Evolutionary conservation across 345 rosid species (phyloP), one percentile per base, ranked within the genome.

Genomic region (Kandelia obovata): DNA sequence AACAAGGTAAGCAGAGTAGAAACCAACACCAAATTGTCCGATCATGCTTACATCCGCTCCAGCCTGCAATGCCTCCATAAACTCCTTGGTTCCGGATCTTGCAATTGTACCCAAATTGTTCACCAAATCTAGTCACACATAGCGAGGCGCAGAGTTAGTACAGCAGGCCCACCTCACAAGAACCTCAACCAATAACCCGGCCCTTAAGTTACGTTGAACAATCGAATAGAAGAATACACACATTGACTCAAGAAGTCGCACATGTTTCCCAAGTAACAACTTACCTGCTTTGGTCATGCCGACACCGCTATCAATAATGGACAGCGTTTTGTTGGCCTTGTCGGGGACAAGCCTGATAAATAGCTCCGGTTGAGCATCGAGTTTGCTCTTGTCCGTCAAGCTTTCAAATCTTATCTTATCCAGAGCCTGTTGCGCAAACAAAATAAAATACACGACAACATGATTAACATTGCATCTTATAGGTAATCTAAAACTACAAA

Each of bases 11-110:
- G 97, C 91, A 49, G 97, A 92, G 80, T 92, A 92, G 82, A 92
- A 92, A 61, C 97, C 96, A 6, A 92, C 97, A 70, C 92, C 97
- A 17, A 92, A 92, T 35, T 92, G 97, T 11, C 97, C 96, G 23
- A 92, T 92, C 97, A 92, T 92, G 70, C 96, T 89, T 19, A 92
- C 96, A 64, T 92, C 96, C n/a, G 96, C 97, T 0, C 97, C 97
- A 31, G 94, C 94, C 73, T 87, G 92, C 65, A 92, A 66, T 7
- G 97, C 97, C 68, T 92, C 96, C 97, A 92, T 92, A 58, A 92
- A 89, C 30, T 92, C 97, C 77, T 89, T 92, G 49, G 97, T 92
- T 19, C 97, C 97, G 21, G 97, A 92, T 73, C 96, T 85, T 19
- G 97, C 96, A 69, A 92, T 92, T 0, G 97, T 92, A 39, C 97